Evolutionary conservation across 805 yeast genomes (phyloP).

Genomic region (Aciculoconidium aculeatum): DNA sequence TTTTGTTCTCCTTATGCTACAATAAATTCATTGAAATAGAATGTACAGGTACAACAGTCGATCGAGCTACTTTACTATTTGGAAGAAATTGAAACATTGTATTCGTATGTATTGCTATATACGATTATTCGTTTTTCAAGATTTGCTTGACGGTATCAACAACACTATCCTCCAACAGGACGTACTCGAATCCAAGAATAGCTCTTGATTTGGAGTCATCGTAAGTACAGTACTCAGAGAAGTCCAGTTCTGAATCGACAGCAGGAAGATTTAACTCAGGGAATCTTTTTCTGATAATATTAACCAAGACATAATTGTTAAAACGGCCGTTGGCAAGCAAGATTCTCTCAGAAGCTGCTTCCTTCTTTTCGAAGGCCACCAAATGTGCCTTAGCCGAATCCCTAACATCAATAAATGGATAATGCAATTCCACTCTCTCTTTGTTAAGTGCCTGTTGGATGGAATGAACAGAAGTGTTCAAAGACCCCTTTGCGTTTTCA

Average conservation of each 20-base stretch:
- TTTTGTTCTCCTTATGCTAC: too few species aligned
- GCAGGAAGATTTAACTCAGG: conserved; percentile 15
- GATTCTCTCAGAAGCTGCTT: conserved; percentile 22
- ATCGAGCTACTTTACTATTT: too few species aligned
- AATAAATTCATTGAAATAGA: too few species aligned
- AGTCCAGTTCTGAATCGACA: conserved; percentile 9
- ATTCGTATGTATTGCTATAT: too few species aligned
- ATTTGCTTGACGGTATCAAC: conserved; percentile 20
- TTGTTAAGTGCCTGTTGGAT: conserved; percentile 8
- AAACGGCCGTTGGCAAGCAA: conserved; percentile 18
- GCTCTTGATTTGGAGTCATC: conserved; percentile 13
- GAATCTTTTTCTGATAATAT: conserved; percentile 16
- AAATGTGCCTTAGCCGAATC: conserved; percentile 13
- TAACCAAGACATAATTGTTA: conserved; percentile 13
- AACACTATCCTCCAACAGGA: conserved; percentile 13
- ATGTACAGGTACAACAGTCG: too few species aligned
- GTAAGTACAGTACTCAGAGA: conserved; percentile 4
- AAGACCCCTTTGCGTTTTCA: conserved; percentile 6
- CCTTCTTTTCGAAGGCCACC: conserved; percentile 10
- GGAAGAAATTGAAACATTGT: too few species aligned
- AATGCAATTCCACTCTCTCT: not conserved
- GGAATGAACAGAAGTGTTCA: conserved; percentile 12
- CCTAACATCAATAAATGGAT: conserved; percentile 12
- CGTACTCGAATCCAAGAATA: conserved; percentile 16
- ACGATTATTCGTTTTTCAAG: too few species aligned